Conservation (phyloP, 2,329 filamentous ascomycete genomes). For the Triangularia verruculosa region DNA sequence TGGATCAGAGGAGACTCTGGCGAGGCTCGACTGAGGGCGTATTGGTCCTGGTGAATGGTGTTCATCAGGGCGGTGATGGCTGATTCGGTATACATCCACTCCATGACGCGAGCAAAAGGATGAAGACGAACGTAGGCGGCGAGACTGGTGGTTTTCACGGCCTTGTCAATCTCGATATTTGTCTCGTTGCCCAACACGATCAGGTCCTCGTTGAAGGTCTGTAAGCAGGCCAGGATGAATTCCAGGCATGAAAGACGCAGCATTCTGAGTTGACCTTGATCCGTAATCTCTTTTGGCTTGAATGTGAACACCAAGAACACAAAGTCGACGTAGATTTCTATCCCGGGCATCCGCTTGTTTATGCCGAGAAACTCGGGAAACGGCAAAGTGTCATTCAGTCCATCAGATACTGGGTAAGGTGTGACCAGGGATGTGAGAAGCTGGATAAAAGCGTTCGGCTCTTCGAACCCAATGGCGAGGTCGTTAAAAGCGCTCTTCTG, state of each 20-base stretch:
- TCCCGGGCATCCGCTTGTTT: conserved; percentile 71
- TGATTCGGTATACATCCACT: conserved; percentile 95
- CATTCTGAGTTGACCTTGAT: conserved; percentile 66
- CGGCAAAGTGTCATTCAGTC: conserved; percentile 71
- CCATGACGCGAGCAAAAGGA: conserved; percentile 92
- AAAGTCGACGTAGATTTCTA: conserved; percentile 92
- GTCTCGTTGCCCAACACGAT: conserved; percentile 81
- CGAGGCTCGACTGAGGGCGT: conserved; percentile 67
- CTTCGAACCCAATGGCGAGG: conserved; percentile 76
- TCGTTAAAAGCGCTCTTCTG: conserved; percentile 69
- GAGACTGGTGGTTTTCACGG: conserved; percentile 71
- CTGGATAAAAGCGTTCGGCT: conserved; percentile 78
- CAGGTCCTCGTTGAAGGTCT: conserved; percentile 90
- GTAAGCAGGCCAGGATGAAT: conserved; percentile 75
- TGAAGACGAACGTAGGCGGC: conserved; percentile 81
- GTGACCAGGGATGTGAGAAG: conserved; percentile 70
- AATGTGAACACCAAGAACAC: conserved; percentile 72
- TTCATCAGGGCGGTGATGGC: conserved; percentile 77
- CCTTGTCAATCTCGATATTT: conserved; percentile 68
- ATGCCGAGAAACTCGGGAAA: conserved; percentile 85
- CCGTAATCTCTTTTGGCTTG: conserved; percentile 62
- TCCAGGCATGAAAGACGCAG: conserved; percentile 78
- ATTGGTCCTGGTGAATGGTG: conserved; percentile 71
- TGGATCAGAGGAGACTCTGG: conserved; percentile 79
- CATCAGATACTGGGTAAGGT: conserved; percentile 59